Base-by-base conservation (phyloP, 176 grass and related monocot species). In the Rhynchospora tenuis region DNA sequence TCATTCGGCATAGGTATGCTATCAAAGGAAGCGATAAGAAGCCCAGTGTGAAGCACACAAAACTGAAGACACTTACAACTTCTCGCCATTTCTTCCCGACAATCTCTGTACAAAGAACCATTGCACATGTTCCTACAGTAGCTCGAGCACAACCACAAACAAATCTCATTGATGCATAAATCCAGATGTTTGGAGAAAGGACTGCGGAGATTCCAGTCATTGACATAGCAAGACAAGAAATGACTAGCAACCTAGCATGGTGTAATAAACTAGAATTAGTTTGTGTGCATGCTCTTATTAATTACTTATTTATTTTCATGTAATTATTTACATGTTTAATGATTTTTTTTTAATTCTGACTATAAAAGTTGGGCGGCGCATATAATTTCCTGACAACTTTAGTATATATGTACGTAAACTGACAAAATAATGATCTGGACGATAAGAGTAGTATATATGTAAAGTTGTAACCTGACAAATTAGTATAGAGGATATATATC, bases 21-120 rank as follows among this genome's bases (percentile, higher is more conserved):
- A 98, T 78, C 74, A 89, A 81, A 58, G 95, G 95, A 33, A 98
- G 85, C 3, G 95, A 98, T 38, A 98, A 61, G 86, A 98, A 98
- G 2, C 95, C 95, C 19, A 93, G 2, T 20, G 92, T 91, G 90
- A 94, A 98, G 74, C 68, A 93, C 62, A 91, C 59, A 83, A 98
- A 94, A 1, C 90, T 87, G 2, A 84, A 83, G 78, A 93, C 82
- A 86, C 92, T 87, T 9, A 95, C 89, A 71, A 80, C 51, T 50
- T 98, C 84, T 58, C 95, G 92, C 92, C 95, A 98, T 57, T 87
- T 64, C 82, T 89, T 94, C 0, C 90, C 92, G 69, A 94, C 95
- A 0, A 91, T 87, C 89, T 98, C 95, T 33, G 89, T 94, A 7
- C 83, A 91, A 0, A 98, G 90, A n/a, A 98, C 92, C 58, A 95